These are phyloP conservation scores for Euphorbia lathyris DNA, from an alignment of 345 rosid species.

Conservation along the genomic window DNA sequence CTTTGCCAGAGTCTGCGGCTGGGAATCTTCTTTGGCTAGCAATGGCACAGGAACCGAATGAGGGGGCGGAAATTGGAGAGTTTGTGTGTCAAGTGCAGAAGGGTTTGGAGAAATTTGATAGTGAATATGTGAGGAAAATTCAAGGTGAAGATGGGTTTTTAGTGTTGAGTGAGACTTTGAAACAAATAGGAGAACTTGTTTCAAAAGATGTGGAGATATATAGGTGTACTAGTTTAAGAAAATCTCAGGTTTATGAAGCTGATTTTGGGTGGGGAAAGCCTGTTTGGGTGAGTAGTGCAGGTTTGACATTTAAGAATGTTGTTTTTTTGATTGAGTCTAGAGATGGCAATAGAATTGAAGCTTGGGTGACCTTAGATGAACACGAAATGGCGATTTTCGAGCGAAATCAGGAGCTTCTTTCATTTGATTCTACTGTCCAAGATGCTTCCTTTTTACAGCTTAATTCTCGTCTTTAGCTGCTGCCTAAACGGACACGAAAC, in stretches of 20 bases:
- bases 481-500: too few species aligned
- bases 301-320: constrained; percentile 3
- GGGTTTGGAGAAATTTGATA: background rate
- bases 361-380: constrained; percentile 16
- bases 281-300: constrained; percentile 15
- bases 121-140: background rate
- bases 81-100: constrained; percentile 3
- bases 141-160: constrained; percentile 3
- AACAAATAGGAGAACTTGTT: constrained; percentile 11
- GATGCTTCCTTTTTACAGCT: background rate
- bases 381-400: constrained; percentile 16
- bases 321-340: constrained; percentile 12
- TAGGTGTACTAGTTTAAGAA: constrained; percentile 9
- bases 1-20: constrained; percentile 8
- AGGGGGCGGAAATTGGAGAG: background rate
- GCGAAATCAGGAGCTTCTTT: constrained; percentile 7
- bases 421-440: constrained; percentile 5
- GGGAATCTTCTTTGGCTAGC: constrained; percentile 27
- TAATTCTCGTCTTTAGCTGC: constrained; percentile 1
- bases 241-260: constrained; percentile 4
- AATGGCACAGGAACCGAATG: background rate
- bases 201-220: background rate
- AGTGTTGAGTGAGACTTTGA: background rate
- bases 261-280: constrained; percentile 26
- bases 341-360: constrained; percentile 14